Percentiles rank a stretch among this genome's conserved stretches.
phyloP scores from a whole-genome alignment of 176 grass and related monocot genomes.

The Musa acuminata region DNA sequence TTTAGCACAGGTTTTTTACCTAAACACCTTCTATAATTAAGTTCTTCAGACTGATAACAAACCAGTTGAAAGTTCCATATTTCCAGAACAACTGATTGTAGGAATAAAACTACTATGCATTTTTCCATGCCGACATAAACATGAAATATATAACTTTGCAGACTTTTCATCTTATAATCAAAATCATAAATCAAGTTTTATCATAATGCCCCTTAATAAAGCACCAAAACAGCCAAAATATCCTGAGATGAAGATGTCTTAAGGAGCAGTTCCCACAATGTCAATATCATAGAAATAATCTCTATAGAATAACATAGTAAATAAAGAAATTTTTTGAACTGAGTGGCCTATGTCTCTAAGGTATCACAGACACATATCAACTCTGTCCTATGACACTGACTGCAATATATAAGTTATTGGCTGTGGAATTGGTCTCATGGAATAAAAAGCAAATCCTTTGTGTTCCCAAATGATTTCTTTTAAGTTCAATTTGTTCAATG shows the following conservation, averaged over 20 bases:
- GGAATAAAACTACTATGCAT: too few relatives aligned
- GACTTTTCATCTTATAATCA: too few relatives aligned
- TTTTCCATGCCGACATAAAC: too few relatives aligned
- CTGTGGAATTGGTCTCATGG: not conserved
- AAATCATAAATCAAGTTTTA: too few relatives aligned
- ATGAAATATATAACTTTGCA: too few relatives aligned
- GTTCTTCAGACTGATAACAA: not conserved
- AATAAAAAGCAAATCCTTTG: not conserved
- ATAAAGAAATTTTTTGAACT: not conserved
- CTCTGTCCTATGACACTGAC: not conserved
- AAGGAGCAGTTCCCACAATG: not conserved
- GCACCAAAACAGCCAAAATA: not conserved
- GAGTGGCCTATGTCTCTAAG: not conserved
- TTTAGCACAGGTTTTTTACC: not conserved
- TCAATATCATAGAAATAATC: not conserved
- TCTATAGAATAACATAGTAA: not conserved
- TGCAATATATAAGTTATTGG: not conserved
- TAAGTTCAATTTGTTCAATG: not conserved
- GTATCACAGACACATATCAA: not conserved
- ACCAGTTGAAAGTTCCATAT: too few relatives aligned
- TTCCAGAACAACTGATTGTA: too few relatives aligned
- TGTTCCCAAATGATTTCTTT: not conserved
- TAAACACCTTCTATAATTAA: not conserved
- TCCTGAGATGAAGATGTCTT: not conserved
- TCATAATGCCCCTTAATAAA: not conserved